Evolutionary conservation across 148 eudicot genomes (phyloP).

Genomic region (Chenopodium album): DNA sequence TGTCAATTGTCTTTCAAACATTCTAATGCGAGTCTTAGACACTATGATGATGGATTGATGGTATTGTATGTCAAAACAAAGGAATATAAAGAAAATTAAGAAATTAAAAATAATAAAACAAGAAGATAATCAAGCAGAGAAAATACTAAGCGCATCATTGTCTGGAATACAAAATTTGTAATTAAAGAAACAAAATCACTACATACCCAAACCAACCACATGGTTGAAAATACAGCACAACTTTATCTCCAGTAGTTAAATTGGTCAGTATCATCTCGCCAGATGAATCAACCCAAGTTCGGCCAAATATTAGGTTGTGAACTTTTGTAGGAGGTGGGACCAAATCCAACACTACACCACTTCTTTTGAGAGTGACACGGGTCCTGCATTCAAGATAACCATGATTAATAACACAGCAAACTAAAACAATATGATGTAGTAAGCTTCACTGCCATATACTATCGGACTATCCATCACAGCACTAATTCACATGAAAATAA

Average conservation of each 20-base stretch:
- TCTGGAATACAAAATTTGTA: not conserved
- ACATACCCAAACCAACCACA: conserved; percentile 99
- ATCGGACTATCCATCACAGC: no score
- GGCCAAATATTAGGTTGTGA: conserved; percentile 87
- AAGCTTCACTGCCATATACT: no score
- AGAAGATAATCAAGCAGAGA: not conserved
- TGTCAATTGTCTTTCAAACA: not conserved
- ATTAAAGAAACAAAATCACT: not conserved
- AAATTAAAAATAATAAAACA: no score
- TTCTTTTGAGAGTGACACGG: conserved; percentile 65
- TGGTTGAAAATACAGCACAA: conserved; percentile 90
- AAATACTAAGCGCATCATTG: not conserved
- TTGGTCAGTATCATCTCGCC: conserved; percentile 93
- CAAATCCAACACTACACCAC: conserved; percentile 75
- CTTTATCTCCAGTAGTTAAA: conserved; percentile 89
- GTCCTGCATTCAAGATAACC: conserved; percentile 42
- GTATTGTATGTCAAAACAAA: not conserved
- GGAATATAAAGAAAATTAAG: no score
- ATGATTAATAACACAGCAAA: no score
- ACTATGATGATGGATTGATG: no score
- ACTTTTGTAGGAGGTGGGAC: conserved; percentile 96
- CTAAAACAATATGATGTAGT: no score
- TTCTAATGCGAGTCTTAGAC: not conserved
- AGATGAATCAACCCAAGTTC: conserved; percentile 96
- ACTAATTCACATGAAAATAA: no score